Conservation (phyloP, 352 stramenopile species). For the Pythium monospermum region DNA sequence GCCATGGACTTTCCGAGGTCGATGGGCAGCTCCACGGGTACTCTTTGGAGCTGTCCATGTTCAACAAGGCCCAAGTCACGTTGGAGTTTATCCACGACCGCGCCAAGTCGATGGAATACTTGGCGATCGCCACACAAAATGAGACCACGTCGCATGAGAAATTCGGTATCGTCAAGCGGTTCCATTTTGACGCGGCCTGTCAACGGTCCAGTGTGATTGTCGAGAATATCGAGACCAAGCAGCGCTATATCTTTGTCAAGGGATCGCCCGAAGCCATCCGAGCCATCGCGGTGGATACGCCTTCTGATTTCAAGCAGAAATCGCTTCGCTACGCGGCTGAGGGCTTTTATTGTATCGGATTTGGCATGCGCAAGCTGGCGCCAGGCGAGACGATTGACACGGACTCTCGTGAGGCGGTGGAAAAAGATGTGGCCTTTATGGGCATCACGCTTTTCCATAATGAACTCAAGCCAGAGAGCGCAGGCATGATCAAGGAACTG, state of each 20-base stretch:
- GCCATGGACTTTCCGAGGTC: slow-evolving; percentile 35
- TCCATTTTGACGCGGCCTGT: slow-evolving; percentile 40
- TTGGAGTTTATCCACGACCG: slow-evolving; percentile 29
- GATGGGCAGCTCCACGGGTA: slow-evolving; percentile 36
- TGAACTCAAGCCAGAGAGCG: slow-evolving; percentile 64
- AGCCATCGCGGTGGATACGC: slow-evolving; percentile 27
- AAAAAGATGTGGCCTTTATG: slow-evolving; percentile 49
- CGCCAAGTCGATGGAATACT: slow-evolving; percentile 15
- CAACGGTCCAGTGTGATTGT: slow-evolving; percentile 47
- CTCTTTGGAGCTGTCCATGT: slow-evolving; percentile 50
- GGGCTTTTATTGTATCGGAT: slow-evolving; percentile 64
- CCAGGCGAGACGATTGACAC: slow-evolving; percentile 8
- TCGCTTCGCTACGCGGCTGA: slow-evolving; percentile 39
- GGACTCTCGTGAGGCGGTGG: slow-evolving; percentile 34
- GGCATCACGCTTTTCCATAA: slow-evolving; percentile 85
- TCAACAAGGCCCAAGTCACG: slow-evolving; percentile 28
- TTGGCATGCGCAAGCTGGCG: slow-evolving; percentile 28
- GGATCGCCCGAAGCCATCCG: slow-evolving; percentile 42
- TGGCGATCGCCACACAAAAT: slow-evolving; percentile 18
- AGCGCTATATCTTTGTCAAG: slow-evolving; percentile 44
- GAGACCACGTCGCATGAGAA: slow-evolving; percentile 1
- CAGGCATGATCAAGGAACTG: slow-evolving; percentile 62
- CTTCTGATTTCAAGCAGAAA: slow-evolving; percentile 42
- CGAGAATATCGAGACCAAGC: slow-evolving; percentile 28
- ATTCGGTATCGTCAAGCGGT: slow-evolving; percentile 43